A percentile compares a stretch with the other conserved stretches of the same genome.
phyloP scores from a whole-genome alignment of 768 basidiomycete genomes.

The Antrodiella citrinella region DNA sequence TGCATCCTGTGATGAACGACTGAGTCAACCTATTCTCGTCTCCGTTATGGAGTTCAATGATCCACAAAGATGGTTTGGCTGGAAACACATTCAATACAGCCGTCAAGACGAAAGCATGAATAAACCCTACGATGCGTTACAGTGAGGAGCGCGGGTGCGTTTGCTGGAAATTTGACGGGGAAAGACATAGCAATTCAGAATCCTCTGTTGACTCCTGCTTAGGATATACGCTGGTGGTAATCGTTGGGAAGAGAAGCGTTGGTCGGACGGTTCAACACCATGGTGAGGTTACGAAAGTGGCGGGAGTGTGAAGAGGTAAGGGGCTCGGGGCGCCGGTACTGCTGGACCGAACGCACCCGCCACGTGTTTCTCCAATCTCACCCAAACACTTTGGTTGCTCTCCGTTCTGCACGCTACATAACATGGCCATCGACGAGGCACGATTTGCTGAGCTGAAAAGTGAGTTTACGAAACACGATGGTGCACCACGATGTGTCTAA shows the following conservation, averaged over 20 bases:
- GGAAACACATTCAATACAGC: conserved; percentile 1
- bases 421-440: conserved; percentile 34
- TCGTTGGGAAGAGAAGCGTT: no score
- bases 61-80: conserved; percentile 62
- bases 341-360: not conserved
- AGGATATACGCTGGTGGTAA: no score
- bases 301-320: not conserved
- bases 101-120: not conserved
- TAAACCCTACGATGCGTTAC: conserved; percentile 58
- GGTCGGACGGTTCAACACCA: not conserved
- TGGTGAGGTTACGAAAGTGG: conserved; percentile 7
- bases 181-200: conserved; percentile 39
- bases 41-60: conserved; percentile 76
- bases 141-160: conserved; percentile 52
- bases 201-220: no score
- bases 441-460: conserved; percentile 44
- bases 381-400: conserved; percentile 6
- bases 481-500: no score
- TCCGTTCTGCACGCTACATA: conserved; percentile 12
- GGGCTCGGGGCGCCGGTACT: not conserved
- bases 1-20: conserved; percentile 44
- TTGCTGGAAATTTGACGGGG: conserved; percentile 41
- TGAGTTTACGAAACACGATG: no score
- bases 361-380: conserved; percentile 9
- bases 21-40: conserved; percentile 63